Evolutionary conservation across 2,329 filamentous ascomycete genomes (phyloP).

Genomic region (Juglanconis juglandina): DNA sequence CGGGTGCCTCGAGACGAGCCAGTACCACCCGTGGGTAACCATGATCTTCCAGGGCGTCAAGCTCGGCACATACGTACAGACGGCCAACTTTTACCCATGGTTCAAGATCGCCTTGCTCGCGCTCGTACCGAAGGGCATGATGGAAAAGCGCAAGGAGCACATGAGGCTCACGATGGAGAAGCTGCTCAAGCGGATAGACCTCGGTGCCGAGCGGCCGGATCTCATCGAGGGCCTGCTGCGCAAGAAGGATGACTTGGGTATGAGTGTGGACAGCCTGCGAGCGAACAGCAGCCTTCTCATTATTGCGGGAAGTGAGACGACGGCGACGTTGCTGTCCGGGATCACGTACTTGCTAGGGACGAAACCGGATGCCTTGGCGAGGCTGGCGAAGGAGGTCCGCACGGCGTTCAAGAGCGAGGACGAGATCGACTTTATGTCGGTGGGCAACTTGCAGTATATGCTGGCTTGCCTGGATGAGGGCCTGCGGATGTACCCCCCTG

Average conservation of each 20-base stretch:
- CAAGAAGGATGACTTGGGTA: constrained; percentile 2
- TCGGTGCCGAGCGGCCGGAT: constrained; percentile 10
- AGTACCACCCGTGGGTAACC: constrained; percentile 16
- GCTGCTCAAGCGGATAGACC: constrained; percentile 11
- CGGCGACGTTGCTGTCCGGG: constrained; percentile 17
- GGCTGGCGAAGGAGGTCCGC: constrained; percentile 33
- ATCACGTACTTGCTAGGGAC: constrained; percentile 19
- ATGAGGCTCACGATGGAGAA: constrained; percentile 11
- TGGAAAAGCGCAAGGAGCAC: constrained; percentile 4
- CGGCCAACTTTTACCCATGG: constrained; percentile 4
- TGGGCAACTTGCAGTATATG: constrained; percentile 30
- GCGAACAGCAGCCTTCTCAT: constrained; percentile 3
- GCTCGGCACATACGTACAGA: background rate
- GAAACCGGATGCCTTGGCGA: constrained; percentile 25
- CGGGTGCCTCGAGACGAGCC: constrained; percentile 7
- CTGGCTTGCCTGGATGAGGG: constrained; percentile 35
- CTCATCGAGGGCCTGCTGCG: constrained; percentile 13
- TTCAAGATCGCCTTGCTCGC: background rate
- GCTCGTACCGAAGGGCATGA: background rate
- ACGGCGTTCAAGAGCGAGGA: constrained; percentile 27
- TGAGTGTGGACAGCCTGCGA: background rate
- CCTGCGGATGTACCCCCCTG: constrained; percentile 34
- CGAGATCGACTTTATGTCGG: constrained; percentile 30
- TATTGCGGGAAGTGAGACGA: constrained; percentile 18
- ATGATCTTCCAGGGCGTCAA: constrained; percentile 18